These are phyloP conservation scores for Viola odorata DNA, from an alignment of 345 rosid genomes.

Conservation along the genomic window DNA sequence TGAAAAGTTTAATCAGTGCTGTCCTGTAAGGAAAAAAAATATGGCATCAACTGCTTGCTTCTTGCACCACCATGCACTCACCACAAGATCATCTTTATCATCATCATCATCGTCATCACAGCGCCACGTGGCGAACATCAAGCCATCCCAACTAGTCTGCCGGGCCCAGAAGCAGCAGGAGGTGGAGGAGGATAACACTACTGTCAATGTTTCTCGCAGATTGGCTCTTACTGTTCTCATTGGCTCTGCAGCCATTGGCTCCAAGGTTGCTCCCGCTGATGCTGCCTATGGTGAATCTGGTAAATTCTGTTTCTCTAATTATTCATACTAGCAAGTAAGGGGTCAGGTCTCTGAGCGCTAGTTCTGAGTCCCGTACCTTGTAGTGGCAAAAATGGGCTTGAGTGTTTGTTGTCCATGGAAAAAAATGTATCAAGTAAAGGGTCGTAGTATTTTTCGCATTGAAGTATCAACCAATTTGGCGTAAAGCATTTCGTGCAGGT, in stretches of 20 bases:
- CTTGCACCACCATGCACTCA: constrained; percentile 60
- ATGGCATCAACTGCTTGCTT: constrained; percentile 73
- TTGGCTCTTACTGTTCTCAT: constrained; percentile 72
- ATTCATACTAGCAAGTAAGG: background rate
- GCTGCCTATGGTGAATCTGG: constrained; percentile 98
- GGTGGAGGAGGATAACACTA: constrained; percentile 27
- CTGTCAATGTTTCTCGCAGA: constrained; percentile 55
- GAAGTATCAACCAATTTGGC: no score
- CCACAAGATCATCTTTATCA: constrained; percentile 36
- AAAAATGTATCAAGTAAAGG: no score
- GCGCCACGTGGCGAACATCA: constrained; percentile 34
- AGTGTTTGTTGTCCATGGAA: no score
- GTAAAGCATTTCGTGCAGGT: no score
- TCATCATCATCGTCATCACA: constrained; percentile 39
- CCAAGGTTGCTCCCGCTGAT: constrained; percentile 85
- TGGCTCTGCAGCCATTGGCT: constrained; percentile 74
- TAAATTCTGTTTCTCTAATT: constrained; percentile 6
- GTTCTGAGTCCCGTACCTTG: no score
- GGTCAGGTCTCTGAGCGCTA: background rate
- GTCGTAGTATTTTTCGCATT: no score
- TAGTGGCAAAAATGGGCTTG: no score
- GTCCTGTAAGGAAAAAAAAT: background rate
- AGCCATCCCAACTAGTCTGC: constrained; percentile 52
- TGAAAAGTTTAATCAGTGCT: background rate
- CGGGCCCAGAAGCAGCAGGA: constrained; percentile 64